A percentile compares a stretch with the other conserved stretches of the same genome.
These are phyloP conservation scores for Alternaria incomplexa DNA, from an alignment of 2,329 filamentous ascomycete species.

Conservation along the genomic window DNA sequence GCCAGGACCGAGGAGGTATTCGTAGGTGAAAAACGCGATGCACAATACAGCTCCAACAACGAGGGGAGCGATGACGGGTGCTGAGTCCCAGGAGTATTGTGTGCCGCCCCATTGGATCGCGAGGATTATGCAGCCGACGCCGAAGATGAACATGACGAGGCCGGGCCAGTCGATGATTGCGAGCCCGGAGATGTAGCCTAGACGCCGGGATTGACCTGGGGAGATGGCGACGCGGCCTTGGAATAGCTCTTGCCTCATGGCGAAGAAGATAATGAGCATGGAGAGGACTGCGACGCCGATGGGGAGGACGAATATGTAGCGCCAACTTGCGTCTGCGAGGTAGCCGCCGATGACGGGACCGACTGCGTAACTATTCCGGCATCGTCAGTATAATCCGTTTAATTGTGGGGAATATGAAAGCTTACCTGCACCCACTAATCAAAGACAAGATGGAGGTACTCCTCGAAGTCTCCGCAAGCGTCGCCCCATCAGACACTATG, in stretches of 20 bases:
- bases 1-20: constrained; percentile 61
- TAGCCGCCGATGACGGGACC: constrained; percentile 68
- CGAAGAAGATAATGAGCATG: constrained; percentile 60
- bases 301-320: constrained; percentile 69
- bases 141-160: constrained; percentile 42
- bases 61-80: constrained; percentile 61
- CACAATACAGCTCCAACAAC: constrained; percentile 57
- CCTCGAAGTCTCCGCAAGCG: constrained; percentile 74
- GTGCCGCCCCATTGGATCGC: constrained; percentile 62
- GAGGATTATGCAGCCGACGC: constrained; percentile 46
- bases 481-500: constrained; percentile 70
- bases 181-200: constrained; percentile 40
- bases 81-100: constrained; percentile 62
- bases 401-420: no score
- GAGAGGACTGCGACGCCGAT: constrained; percentile 50
- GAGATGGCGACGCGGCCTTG: constrained; percentile 54
- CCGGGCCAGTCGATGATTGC: constrained; percentile 55
- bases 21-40: constrained; percentile 60
- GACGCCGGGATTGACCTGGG: constrained; percentile 35
- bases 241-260: constrained; percentile 66
- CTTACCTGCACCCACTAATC: constrained; percentile 59
- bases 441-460: constrained; percentile 70
- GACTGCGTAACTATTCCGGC: constrained; percentile 56
- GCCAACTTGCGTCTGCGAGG: constrained; percentile 63
- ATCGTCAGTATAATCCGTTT: no score